Base-by-base conservation (phyloP, 495 filamentous ascomycete genomes). In the Neurospora tetrasperma region DNA sequence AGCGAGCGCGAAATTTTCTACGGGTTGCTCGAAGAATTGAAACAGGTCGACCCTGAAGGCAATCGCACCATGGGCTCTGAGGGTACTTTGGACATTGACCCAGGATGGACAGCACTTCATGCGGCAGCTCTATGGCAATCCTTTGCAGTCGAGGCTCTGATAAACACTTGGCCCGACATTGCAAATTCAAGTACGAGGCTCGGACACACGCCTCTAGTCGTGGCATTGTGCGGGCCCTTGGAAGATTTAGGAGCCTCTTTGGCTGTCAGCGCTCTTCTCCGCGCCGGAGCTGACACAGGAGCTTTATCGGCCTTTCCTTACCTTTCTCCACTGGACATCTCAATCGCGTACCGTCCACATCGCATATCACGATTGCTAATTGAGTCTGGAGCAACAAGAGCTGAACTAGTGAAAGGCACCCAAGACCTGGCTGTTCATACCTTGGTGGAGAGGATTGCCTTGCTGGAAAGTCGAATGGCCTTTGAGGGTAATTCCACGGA, bases 201-300 rank as follows among this genome's bases (percentile, higher is more conserved):
- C 5, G 46, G 46, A 2, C 4, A 5, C 3, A 54, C 46, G 3
- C 46, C 46, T 23, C 3, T 54, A 2, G 10, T 54, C 9, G 20
- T 5, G 5, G 46, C 46, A 12, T 12, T 54, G 10, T 10, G 9
- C n/a, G 46, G 46, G 4, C 9, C 0, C 3, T 2, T 23, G 46
- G 0, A 9, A 3, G n/a, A 0, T 0, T 0, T 27, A 12, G 4
- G 27, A 12, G n/a, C 44, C 0, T 48, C 23, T 48, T 9, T 3
- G 7, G 10, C 44, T n/a, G 44, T 48, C 10, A 3, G 23, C 0
- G 2, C 16, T 23, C 44, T 48, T 1, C 44, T 48, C 44, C 10
- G 9, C 2, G 44, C 44, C 5, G n/a, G n/a, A 2, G 44, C 44
- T 11, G n/a, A 20, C n/a, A 48, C 18, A 4, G 44, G 3, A 4